These are phyloP conservation scores for Mallotus nudiflorus DNA, from an alignment of 345 rosid genomes.

Conservation along the genomic window DNA sequence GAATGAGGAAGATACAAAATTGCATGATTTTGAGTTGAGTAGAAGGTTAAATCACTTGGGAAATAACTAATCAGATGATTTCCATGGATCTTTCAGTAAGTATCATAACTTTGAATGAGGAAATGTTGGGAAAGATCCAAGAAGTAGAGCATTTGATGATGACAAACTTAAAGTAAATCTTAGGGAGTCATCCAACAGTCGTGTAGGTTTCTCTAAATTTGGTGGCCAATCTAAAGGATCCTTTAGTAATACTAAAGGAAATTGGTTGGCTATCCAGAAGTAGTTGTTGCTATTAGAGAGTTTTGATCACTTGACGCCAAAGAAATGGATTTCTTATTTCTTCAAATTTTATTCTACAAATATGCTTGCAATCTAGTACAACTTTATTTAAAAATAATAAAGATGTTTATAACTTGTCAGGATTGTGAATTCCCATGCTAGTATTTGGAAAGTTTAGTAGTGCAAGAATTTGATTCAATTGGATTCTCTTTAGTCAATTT, in stretches of 20 bases:
- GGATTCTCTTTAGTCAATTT: no score
- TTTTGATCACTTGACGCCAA: no score
- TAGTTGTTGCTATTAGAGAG: slow-evolving; percentile 89
- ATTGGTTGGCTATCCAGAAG: slow-evolving; percentile 95
- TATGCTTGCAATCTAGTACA: no score
- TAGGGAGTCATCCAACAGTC: slow-evolving; percentile 57
- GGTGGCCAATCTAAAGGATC: slow-evolving; percentile 82
- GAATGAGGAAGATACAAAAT: slow-evolving; percentile 58
- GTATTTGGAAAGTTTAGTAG: no score
- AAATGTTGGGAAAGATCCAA: slow-evolving; percentile 48
- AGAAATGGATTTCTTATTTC: no score
- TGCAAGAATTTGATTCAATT: no score
- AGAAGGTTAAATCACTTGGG: slow-evolving; percentile 49
- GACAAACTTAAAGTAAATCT: slow-evolving; percentile 46
- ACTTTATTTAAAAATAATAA: no score
- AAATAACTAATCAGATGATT: slow-evolving; percentile 44
- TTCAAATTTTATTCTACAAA: no score
- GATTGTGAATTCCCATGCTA: no score
- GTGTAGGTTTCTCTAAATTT: slow-evolving; percentile 50
- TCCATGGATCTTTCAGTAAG: slow-evolving; percentile 40
- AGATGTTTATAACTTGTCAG: no score
- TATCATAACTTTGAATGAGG: slow-evolving; percentile 42
- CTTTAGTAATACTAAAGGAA: slow-evolving; percentile 69
- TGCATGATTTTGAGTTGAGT: slow-evolving; percentile 44
- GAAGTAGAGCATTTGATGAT: slow-evolving; percentile 57